Base-by-base conservation (phyloP, 768 basidiomycete species). In the Daedalea quercina region DNA sequence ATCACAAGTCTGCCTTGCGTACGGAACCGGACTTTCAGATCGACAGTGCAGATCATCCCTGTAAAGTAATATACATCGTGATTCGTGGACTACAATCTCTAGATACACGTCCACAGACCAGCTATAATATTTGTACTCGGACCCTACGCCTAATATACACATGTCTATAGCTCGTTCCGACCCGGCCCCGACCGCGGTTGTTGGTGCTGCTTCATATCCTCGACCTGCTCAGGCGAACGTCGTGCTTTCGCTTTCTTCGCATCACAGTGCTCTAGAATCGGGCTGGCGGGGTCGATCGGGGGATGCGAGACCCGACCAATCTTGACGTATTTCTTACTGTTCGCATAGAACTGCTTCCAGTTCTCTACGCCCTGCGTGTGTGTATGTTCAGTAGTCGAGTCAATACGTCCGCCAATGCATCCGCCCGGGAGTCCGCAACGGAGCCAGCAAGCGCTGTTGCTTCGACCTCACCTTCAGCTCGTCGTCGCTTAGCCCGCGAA, bases 261-360 rank as follows among this genome's bases (percentile, higher is more conserved):
- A 57, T 87, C 76, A 63, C 90, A 92, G 54, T 83, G 85, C 57
- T 78, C 80, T 19, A 84, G 88, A 59, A 87, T 75, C n/a, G 87
- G 84, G 58, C 76, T 84, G 25, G 71, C 65, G 41, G 87, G 88
- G 69, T 92, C 86, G 65, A 90, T 89, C 26, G 88, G 82, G 42
- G 73, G 77, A 63, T 91, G 90, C 3, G 74, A 69, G 20, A 96
- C 89, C 52, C 70, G 80, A 20, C 94, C 94, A 40, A 91, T 80
- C 62, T 85, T 85, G 50, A 62, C 60, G 67, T 98, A 98, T 55
- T 81, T 78, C 61, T 88, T 83, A 67, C 92, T 88, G 9, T 89
- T 80, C 0, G 74, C 69, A 63, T 94, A 97, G 74, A 94, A 97
- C 25, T 78, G 74, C 70, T 93, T 94, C 94, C 94, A 98, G 58